phyloP scores from a whole-genome alignment of 2,329 filamentous ascomycete species.

The Chaetomiaceae sp. region DNA sequence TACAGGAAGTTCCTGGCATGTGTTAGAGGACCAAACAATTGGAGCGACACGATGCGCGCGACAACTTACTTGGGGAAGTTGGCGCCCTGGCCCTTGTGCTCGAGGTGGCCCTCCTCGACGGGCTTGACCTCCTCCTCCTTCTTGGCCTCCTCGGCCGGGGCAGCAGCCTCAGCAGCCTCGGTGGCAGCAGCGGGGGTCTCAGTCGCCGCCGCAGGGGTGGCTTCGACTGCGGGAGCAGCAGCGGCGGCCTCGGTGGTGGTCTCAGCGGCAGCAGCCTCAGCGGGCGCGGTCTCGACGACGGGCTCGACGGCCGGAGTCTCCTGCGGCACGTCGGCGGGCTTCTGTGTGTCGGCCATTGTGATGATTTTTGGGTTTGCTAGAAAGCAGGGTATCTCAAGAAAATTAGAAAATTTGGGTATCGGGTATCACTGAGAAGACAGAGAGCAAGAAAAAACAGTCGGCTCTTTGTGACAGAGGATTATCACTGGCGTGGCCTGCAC shows the following conservation, averaged over 20 bases:
- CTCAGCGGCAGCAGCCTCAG: slow-evolving; percentile 35
- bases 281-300: slow-evolving; percentile 35
- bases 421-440: slow-evolving; percentile 30
- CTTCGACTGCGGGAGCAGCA: slow-evolving; percentile 36
- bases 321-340: slow-evolving; percentile 58
- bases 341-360: slow-evolving; percentile 71
- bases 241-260: slow-evolving; percentile 35
- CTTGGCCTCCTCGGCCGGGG: slow-evolving; percentile 33
- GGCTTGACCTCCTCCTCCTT: slow-evolving; percentile 42
- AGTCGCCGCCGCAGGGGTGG: slow-evolving; percentile 25
- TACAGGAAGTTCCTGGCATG: slow-evolving; percentile 72
- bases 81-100: slow-evolving; percentile 89
- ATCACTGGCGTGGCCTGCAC: slow-evolving; percentile 26
- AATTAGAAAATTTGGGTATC: slow-evolving; percentile 26
- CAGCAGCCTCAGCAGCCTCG: slow-evolving; percentile 18
- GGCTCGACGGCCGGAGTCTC: slow-evolving; percentile 42
- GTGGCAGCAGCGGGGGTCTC: slow-evolving; percentile 31
- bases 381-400: slow-evolving; percentile 28
- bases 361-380: slow-evolving; percentile 25
- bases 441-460: slow-evolving; percentile 23
- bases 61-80: slow-evolving; percentile 75
- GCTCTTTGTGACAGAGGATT: slow-evolving; percentile 18
- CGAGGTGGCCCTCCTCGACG: slow-evolving; percentile 75
- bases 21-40: slow-evolving; percentile 13
- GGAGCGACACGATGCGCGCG: neutral